These are phyloP conservation scores for Puccinia coronata DNA, from an alignment of 1,284 basidiomycete species.

Conservation along the genomic window DNA sequence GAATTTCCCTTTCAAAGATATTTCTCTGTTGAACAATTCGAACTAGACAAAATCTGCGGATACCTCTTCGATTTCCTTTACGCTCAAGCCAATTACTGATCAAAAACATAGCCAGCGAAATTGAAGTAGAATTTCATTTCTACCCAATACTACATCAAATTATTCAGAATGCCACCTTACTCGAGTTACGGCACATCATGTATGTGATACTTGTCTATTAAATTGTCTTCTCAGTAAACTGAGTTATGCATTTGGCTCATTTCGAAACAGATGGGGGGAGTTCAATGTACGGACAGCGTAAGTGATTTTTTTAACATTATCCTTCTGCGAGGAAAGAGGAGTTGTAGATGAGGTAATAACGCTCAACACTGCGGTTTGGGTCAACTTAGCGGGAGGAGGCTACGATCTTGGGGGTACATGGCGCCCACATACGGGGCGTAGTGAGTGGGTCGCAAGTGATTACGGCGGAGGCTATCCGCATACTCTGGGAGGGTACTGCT, in stretches of 20 bases:
- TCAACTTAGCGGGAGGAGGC: constrained; percentile 31
- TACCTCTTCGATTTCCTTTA: neutral
- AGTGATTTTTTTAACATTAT: neutral
- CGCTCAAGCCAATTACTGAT: neutral
- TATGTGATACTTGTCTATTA: neutral
- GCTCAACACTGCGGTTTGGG: constrained; percentile 1
- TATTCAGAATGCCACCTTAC: neutral
- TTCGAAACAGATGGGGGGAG: neutral
- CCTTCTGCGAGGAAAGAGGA: neutral
- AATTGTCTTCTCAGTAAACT: neutral
- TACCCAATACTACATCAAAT: neutral
- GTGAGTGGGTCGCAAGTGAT: constrained; percentile 23
- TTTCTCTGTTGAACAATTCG: neutral
- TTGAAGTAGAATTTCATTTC: neutral
- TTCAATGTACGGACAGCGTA: constrained; percentile 22
- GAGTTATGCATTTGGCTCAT: neutral
- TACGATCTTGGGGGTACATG: constrained; percentile 43
- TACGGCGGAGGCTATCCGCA: constrained; percentile 7
- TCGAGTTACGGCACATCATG: constrained; percentile 13
- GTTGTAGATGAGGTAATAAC: too few relatives aligned
- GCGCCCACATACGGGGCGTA: constrained; percentile 43
- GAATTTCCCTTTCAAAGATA: neutral
- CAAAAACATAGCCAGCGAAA: neutral
- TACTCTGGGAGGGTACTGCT: constrained; percentile 3
- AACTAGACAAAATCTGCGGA: neutral